phyloP scores from a whole-genome alignment of 2,329 filamentous ascomycete genomes.

The Neoascochyta sp. region DNA sequence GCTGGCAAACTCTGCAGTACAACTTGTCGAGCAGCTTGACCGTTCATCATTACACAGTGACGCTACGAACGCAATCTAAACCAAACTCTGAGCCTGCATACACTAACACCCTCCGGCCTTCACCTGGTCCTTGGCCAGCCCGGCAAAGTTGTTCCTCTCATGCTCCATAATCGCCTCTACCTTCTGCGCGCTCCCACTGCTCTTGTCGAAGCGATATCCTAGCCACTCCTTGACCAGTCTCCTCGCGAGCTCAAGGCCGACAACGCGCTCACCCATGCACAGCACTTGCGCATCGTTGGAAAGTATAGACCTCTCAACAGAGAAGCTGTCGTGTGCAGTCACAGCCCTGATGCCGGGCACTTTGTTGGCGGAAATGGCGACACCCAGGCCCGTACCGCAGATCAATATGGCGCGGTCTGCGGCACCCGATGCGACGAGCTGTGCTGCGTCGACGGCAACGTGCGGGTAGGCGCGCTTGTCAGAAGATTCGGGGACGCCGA shows the following conservation, averaged over 20 bases:
- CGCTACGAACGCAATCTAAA: no score
- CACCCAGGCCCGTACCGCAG: conserved; percentile 82
- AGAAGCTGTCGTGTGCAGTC: conserved; percentile 83
- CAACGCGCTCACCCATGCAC: conserved; percentile 79
- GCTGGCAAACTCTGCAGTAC: no score
- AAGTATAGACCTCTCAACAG: conserved; percentile 73
- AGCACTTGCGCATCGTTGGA: conserved; percentile 86
- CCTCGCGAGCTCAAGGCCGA: conserved; percentile 76
- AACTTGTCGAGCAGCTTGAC: no score
- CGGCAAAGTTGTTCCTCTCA: conserved; percentile 40
- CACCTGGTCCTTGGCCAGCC: conserved; percentile 15
- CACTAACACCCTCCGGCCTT: conserved; percentile 3
- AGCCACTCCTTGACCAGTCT: conserved; percentile 78
- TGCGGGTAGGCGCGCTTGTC: conserved; percentile 83
- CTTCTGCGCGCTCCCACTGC: conserved; percentile 58
- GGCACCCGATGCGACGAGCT: conserved; percentile 58
- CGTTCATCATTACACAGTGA: no score
- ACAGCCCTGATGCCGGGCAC: conserved; percentile 81
- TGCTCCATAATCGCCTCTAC: conserved; percentile 50
- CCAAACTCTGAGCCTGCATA: no score
- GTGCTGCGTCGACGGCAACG: conserved; percentile 69
- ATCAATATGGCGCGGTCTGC: conserved; percentile 77
- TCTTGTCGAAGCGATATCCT: conserved; percentile 73
- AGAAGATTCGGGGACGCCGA: conserved; percentile 61
- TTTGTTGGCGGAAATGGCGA: conserved; percentile 87